Percentiles rank a stretch among this genome's conserved stretches.
Evolutionary conservation across 192 early-diverging fungal genomes (phyloP).

Genomic region (Entomortierella parvispora): DNA sequence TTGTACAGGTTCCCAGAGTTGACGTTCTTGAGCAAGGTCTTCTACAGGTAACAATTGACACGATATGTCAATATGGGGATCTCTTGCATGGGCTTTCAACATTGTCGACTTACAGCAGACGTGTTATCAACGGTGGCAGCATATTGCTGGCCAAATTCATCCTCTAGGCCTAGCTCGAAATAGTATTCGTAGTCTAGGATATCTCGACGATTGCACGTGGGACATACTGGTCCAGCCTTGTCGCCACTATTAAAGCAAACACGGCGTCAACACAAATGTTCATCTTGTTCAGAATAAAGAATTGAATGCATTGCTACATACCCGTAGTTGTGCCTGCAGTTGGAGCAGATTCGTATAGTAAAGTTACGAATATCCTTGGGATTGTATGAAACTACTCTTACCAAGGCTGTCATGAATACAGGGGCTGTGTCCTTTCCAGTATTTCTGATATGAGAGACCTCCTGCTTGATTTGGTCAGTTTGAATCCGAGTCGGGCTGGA

Average conservation of each 20-base stretch:
- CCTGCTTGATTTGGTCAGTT: neutral
- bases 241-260: neutral
- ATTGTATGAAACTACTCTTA: conserved; percentile 8
- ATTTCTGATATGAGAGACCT: neutral
- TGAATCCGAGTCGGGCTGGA: too few relatives aligned
- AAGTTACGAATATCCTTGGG: conserved; percentile 22
- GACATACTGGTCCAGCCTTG: neutral
- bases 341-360: conserved; percentile 3
- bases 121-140: conserved; percentile 23
- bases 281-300: neutral
- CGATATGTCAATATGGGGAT: neutral
- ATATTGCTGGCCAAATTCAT: conserved; percentile 14
- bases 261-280: neutral
- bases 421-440: neutral
- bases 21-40: neutral
- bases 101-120: conserved; percentile 8
- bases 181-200: neutral
- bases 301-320: conserved; percentile 3
- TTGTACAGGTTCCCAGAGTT: conserved; percentile 3
- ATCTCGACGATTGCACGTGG: neutral
- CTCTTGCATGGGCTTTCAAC: too few relatives aligned
- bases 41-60: too few relatives aligned
- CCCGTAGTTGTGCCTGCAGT: conserved; percentile 9
- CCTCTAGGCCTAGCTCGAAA: conserved; percentile 20
- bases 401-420: neutral